Evolutionary conservation across 2,329 filamentous ascomycete species (phyloP).

Genomic region (Sclerotinia nivalis): DNA sequence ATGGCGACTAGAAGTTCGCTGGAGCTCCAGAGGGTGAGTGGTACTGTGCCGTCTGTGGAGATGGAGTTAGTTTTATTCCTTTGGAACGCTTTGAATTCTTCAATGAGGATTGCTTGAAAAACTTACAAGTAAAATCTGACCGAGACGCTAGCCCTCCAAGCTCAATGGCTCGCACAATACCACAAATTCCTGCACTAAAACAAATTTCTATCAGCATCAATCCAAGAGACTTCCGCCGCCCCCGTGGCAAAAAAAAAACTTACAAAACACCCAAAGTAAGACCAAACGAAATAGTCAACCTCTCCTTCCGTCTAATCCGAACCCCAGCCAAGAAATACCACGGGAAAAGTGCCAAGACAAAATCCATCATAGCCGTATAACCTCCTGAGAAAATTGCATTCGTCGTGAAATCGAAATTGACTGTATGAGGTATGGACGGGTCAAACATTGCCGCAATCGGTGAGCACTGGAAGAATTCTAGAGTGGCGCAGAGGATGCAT

Average conservation of each 20-base stretch:
- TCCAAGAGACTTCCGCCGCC: neutral
- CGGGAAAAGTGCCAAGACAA: conserved; percentile 15
- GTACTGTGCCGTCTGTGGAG: conserved; percentile 8
- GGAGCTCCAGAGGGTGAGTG: conserved; percentile 18
- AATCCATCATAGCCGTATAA: conserved; percentile 16
- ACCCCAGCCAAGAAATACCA: conserved; percentile 15
- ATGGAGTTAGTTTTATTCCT: neutral
- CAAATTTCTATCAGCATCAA: neutral
- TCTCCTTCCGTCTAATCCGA: conserved; percentile 15
- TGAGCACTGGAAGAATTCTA: conserved; percentile 6
- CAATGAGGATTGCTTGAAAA: neutral
- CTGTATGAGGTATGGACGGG: conserved; percentile 5
- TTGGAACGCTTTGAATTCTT: neutral
- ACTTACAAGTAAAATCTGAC: conserved; percentile 19
- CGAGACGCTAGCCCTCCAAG: neutral
- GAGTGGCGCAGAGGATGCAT: neutral
- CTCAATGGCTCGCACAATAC: conserved; percentile 10
- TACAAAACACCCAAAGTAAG: conserved; percentile 19
- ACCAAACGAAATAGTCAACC: conserved; percentile 11
- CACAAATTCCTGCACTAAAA: conserved; percentile 17
- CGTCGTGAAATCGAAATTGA: conserved; percentile 10
- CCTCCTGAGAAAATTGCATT: conserved; percentile 8
- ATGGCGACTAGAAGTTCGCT: conserved; percentile 19
- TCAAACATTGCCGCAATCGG: conserved; percentile 10
- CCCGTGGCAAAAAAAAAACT: neutral